Evolutionary conservation across 345 rosid genomes (phyloP), one percentile per base, ranked within the genome.

Genomic region (Sisymbrium irio): DNA sequence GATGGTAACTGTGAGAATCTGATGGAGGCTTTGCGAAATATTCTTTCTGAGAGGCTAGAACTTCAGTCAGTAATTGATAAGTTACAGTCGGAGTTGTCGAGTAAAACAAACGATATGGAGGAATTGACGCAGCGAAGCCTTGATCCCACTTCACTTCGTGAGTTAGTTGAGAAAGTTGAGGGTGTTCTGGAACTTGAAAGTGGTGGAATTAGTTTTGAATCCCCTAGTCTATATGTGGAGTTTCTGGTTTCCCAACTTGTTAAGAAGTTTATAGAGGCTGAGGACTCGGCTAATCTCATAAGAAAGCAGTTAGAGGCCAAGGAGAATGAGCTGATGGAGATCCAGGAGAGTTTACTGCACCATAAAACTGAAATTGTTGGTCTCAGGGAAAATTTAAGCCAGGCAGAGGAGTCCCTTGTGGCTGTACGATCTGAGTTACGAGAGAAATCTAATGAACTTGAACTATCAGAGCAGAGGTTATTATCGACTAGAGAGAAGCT

Each of bases 401-500:
- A 78, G 77, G 81, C 83, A 25, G 88, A 88, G 75, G 91, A 85
- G 75, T 85, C 86, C 19, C 80, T 87, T 81, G 32, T 42, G 55
- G 78, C 75, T 69, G 51, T 65, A 45, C 83, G 39, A 51, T 79
- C 86, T 65, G 87, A 87, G 74, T 80, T 88, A 36, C 84, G 77
- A 71, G 88, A 81, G 62, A 94, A 87, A 74, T 74, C 69, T 41
- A 71, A 65, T 74, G 99, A 94, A 73, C 83, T 92, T 62, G 92
- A 85, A 71, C 96, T 81, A 72, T 87, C 97, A 56, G 99, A 92
- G 78, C 97, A 87, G 81, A 85, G 93, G 72, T 82, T 88, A 47
- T 83, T 85, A 67, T 87, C 97, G 17, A 69, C 89, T 58, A 86
- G 97, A 83, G 99, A 94, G 85, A 94, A 91, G 87, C 97, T 91